Percentiles rank a stretch among this genome's conserved stretches.
Conservation (phyloP, 2,329 filamentous ascomycete genomes). For the Calonectria naviculata region DNA sequence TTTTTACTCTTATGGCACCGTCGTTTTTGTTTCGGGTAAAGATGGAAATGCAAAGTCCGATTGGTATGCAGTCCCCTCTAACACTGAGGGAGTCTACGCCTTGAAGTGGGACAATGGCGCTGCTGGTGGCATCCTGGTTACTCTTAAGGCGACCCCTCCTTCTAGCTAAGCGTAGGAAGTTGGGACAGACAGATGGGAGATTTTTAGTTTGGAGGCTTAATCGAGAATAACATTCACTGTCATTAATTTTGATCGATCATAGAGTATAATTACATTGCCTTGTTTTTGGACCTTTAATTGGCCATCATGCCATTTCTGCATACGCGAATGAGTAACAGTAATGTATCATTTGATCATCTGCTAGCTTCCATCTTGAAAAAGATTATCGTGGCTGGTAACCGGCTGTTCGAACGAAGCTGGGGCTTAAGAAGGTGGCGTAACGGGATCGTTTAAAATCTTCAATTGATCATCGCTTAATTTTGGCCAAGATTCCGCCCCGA, state of each 20-base stretch:
- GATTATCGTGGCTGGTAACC: neutral
- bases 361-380: neutral
- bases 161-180: neutral
- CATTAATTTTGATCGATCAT: too few species aligned
- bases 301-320: neutral
- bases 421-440: neutral
- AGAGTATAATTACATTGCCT: too few species aligned
- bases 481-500: neutral
- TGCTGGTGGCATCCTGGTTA: neutral
- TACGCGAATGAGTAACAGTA: neutral
- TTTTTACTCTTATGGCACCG: neutral
- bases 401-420: neutral
- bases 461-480: neutral
- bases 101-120: neutral
- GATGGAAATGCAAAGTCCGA: neutral
- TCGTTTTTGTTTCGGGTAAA: neutral
- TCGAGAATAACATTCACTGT: too few species aligned
- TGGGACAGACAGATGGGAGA: too few species aligned
- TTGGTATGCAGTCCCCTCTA: neutral
- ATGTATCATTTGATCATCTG: neutral
- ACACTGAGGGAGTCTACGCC: neutral
- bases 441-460: neutral
- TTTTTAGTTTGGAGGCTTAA: too few species aligned
- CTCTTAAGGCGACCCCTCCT: neutral
- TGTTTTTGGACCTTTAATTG: too few species aligned